A percentile compares a stretch with the other conserved stretches of the same genome.
phyloP scores from a whole-genome alignment of 345 rosid genomes.

The Syzygium aromaticum region DNA sequence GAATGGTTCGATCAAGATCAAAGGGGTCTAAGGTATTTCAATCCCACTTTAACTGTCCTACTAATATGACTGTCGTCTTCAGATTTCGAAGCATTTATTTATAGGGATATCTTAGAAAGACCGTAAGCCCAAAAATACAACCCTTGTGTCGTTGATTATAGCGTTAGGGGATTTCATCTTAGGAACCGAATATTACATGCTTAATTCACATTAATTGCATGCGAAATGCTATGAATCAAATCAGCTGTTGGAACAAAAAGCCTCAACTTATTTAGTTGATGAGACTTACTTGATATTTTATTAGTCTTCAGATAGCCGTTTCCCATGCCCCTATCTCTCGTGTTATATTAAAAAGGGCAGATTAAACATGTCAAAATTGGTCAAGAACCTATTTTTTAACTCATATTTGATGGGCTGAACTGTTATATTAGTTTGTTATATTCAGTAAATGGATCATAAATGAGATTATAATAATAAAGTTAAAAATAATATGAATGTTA shows the following conservation, averaged over 20 bases:
- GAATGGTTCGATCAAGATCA: neutral
- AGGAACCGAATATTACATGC: neutral
- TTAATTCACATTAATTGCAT: neutral
- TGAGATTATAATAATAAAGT: no score
- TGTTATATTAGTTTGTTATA: no score
- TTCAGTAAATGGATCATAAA: no score
- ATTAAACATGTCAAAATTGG: no score
- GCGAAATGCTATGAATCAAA: neutral
- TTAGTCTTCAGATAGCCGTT: no score
- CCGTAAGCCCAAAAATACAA: accelerated
- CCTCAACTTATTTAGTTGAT: neutral
- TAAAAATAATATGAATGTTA: no score
- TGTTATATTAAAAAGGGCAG: no score
- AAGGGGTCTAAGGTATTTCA: accelerated
- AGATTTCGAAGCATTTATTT: neutral
- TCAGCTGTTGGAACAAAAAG: neutral
- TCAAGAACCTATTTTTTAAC: no score
- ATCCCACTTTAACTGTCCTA: neutral
- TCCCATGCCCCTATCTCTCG: no score
- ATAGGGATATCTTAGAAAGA: neutral
- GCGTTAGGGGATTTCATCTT: accelerated
- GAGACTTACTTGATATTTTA: neutral
- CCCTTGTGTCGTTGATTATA: neutral
- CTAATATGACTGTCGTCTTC: accelerated
- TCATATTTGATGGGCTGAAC: no score